Percentiles rank a stretch among this genome's conserved stretches.
Conservation (phyloP, 2,329 filamentous ascomycete genomes). For the Colletotrichum higginsianum region DNA sequence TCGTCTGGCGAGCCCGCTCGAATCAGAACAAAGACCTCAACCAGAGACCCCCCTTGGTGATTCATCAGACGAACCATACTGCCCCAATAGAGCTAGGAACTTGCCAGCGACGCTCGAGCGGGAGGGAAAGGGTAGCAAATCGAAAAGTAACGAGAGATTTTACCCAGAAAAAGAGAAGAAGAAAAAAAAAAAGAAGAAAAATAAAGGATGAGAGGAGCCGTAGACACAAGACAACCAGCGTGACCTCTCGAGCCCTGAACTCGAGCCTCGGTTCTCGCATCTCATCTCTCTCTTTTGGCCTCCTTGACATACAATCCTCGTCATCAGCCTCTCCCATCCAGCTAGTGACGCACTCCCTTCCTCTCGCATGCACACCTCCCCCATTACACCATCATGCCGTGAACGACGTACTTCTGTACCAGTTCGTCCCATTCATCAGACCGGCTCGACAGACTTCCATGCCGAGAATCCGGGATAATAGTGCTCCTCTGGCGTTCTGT, state of each 20-base stretch:
- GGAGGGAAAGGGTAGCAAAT: too few relatives aligned
- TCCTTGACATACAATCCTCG: neutral
- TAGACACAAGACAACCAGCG: too few relatives aligned
- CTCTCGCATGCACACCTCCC: neutral
- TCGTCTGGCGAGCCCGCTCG: neutral
- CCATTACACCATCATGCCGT: neutral
- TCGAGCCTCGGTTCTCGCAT: too few relatives aligned
- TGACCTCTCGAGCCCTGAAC: too few relatives aligned
- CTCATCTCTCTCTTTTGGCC: too few relatives aligned
- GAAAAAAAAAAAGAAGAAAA: neutral
- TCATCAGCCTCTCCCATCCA: neutral
- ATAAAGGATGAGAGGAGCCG: neutral
- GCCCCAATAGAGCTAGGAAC: neutral
- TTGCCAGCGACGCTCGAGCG: neutral
- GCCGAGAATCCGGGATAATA: neutral
- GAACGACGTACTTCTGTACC: neutral
- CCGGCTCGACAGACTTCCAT: neutral
- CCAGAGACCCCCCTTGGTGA: neutral
- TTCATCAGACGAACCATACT: slow-evolving; percentile 17
- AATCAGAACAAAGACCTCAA: neutral
- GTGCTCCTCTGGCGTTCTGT: neutral
- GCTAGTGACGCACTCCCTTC: neutral
- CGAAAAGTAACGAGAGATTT: too few relatives aligned
- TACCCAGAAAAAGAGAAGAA: neutral
- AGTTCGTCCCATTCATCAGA: slow-evolving; percentile 26